Evolutionary conservation across 305 asterid genomes (phyloP).

Genomic region (Fraxinus baroniana): DNA sequence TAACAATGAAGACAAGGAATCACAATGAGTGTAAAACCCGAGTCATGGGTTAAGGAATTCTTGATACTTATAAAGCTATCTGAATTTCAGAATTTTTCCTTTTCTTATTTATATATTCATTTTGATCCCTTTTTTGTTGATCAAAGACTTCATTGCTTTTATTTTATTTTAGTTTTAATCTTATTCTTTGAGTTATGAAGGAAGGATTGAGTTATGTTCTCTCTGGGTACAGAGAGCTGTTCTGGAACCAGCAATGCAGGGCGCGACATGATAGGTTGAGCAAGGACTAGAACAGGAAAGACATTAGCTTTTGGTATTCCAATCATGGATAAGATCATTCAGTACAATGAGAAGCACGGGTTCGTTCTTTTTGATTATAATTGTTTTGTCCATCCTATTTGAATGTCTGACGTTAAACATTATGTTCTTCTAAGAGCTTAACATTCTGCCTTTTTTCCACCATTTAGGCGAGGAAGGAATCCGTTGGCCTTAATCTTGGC

Average conservation of each 20-base stretch:
- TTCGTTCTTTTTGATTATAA: conserved; percentile 26
- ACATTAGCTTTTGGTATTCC: conserved; percentile 97
- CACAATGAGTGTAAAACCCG: background rate
- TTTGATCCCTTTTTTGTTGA: background rate
- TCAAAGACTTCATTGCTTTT: background rate
- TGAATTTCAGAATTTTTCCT: background rate
- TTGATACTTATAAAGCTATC: background rate
- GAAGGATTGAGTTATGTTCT: background rate
- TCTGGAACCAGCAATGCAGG: conserved; percentile 93
- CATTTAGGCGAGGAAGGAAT: conserved; percentile 67
- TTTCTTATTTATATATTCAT: background rate
- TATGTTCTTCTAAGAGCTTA: conserved; percentile 10
- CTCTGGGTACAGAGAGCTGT: conserved; percentile 66
- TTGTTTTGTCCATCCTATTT: background rate
- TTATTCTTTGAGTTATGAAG: background rate
- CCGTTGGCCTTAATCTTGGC: conserved; percentile 83
- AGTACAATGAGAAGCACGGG: conserved; percentile 84
- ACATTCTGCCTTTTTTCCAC: conserved; percentile 15
- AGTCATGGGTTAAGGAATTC: background rate
- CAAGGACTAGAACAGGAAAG: conserved; percentile 95
- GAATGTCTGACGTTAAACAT: background rate
- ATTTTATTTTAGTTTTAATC: background rate
- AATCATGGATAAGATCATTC: conserved; percentile 77
- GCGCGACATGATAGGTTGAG: conserved; percentile 97
- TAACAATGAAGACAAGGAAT: background rate